Conservation (phyloP, 768 basidiomycete genomes). For the Boletus coccyginus region DNA sequence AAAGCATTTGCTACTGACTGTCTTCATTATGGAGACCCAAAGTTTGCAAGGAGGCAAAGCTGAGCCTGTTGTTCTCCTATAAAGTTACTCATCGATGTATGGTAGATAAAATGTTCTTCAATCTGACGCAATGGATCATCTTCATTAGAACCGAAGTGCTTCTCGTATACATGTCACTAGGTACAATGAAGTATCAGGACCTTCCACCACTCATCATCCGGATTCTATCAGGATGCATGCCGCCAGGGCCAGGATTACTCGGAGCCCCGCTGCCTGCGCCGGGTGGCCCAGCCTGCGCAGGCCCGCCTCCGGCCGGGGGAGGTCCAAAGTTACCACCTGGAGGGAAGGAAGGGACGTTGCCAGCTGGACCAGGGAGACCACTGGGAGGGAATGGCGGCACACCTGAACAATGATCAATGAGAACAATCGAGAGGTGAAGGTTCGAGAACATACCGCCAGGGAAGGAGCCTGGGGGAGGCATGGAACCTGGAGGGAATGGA, state of each 20-base stretch:
- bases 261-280: constrained; percentile 28
- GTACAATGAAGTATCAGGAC: not conserved
- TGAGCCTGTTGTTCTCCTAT: not conserved
- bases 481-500: constrained; percentile 67
- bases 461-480: constrained; percentile 48
- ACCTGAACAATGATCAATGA: constrained; percentile 23
- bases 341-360: constrained; percentile 31
- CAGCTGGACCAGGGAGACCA: constrained; percentile 31
- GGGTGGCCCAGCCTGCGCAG: constrained; percentile 43
- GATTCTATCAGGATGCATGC: constrained; percentile 82
- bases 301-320: constrained; percentile 39
- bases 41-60: not conserved
- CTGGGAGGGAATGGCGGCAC: constrained; percentile 54
- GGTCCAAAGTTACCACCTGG: constrained; percentile 34
- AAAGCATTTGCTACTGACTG: constrained; percentile 21
- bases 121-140: not conserved
- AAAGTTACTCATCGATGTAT: not conserved
- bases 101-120: not conserved
- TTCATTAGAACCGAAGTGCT: not conserved
- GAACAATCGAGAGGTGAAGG: not conserved
- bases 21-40: constrained; percentile 16
- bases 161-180: not conserved
- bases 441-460: constrained; percentile 41
- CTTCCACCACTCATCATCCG: constrained; percentile 63
- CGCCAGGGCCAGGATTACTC: constrained; percentile 48